Evolutionary conservation across 2,329 filamentous ascomycete species (phyloP).

Genomic region (Boeremia lycopersici): DNA sequence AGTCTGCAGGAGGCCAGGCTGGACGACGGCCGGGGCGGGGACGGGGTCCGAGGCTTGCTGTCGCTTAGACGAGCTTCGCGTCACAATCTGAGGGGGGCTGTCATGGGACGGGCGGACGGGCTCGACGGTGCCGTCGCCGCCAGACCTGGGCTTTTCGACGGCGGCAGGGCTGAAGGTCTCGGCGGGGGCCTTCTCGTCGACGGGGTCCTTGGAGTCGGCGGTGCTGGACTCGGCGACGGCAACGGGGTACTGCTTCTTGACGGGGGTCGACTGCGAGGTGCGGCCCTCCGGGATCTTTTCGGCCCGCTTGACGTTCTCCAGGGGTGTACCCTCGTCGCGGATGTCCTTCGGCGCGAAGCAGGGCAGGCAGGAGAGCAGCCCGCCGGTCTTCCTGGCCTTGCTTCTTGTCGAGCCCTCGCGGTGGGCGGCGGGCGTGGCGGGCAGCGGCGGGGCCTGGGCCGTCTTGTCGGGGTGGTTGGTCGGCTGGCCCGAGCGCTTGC

Average conservation of each 20-base stretch:
- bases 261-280: slow-evolving; percentile 57
- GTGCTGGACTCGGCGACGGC: slow-evolving; percentile 51
- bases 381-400: slow-evolving; percentile 50
- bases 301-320: slow-evolving; percentile 52
- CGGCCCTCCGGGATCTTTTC: slow-evolving; percentile 46
- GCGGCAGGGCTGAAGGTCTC: slow-evolving; percentile 31
- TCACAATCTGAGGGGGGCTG: slow-evolving; percentile 33
- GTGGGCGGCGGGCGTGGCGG: slow-evolving; percentile 34
- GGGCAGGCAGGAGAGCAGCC: slow-evolving; percentile 61
- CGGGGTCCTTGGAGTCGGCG: slow-evolving; percentile 52
- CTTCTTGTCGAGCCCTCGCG: slow-evolving; percentile 45
- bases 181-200: slow-evolving; percentile 51
- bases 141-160: slow-evolving; percentile 29
- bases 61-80: slow-evolving; percentile 42
- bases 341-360: slow-evolving; percentile 71
- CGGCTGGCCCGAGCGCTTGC: slow-evolving; percentile 51
- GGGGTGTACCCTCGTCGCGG: slow-evolving; percentile 55
- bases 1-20: slow-evolving; percentile 43
- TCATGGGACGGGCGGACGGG: slow-evolving; percentile 26
- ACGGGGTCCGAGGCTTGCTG: slow-evolving; percentile 36
- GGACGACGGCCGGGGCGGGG: slow-evolving; percentile 38
- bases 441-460: slow-evolving; percentile 40
- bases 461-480: slow-evolving; percentile 49
- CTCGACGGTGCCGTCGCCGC: slow-evolving; percentile 31
- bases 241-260: slow-evolving; percentile 49